Conservation (phyloP, 176 grass and related monocot species). For the Aegilops bicornis region DNA sequence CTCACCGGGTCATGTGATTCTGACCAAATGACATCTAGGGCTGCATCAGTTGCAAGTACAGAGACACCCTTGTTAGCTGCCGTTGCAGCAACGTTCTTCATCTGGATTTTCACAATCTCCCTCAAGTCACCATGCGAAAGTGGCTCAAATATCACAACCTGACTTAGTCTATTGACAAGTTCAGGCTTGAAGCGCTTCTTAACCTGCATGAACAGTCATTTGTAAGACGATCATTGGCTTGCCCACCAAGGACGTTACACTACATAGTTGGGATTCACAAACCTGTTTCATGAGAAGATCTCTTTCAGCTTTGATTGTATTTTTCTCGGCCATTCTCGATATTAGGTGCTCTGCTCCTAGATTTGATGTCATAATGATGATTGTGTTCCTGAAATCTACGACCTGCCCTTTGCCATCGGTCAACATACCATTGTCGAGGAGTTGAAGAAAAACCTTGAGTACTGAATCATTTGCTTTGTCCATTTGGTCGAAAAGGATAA, state of each 20-base stretch:
- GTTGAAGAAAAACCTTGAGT: neutral
- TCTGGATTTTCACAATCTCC: neutral
- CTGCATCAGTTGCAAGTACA: neutral
- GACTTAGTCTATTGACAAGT: neutral
- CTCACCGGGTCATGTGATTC: neutral
- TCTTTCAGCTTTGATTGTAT: neutral
- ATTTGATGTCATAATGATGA: neutral
- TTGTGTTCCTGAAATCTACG: neutral
- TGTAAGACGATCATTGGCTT: neutral
- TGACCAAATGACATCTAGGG: neutral
- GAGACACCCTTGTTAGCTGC: neutral
- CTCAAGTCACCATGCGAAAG: neutral
- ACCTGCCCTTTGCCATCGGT: neutral
- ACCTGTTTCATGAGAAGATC: neutral
- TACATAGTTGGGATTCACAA: neutral
- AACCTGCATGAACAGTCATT: neutral
- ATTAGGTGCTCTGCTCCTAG: neutral
- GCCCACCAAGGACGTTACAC: neutral
- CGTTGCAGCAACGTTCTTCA: neutral
- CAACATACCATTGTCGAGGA: neutral
- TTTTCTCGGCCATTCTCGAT: neutral
- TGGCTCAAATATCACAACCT: neutral
- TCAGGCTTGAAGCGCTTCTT: neutral
- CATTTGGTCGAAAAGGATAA: neutral
- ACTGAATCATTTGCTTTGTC: neutral